These are phyloP conservation scores for Holtermannia corniformis DNA, from an alignment of 768 basidiomycete species.

Conservation along the genomic window DNA sequence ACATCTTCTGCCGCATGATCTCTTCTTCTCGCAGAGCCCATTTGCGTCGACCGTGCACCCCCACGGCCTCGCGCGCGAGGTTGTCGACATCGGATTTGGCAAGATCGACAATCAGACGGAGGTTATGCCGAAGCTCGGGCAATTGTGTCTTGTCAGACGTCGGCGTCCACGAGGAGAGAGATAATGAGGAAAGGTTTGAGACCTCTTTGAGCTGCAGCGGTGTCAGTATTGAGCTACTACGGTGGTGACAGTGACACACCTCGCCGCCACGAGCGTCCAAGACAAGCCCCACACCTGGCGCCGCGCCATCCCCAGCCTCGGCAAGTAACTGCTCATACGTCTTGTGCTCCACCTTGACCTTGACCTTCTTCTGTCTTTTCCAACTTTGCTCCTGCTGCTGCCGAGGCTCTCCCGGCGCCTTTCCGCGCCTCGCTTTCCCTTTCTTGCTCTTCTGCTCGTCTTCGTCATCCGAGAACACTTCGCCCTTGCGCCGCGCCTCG, in stretches of 20 bases:
- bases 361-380: slow-evolving; percentile 68
- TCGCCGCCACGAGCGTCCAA: slow-evolving; percentile 91
- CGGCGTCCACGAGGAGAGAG: slow-evolving; percentile 66
- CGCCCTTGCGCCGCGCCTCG: slow-evolving; percentile 37
- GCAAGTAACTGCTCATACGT: slow-evolving; percentile 93
- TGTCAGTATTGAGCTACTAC: background rate
- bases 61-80: slow-evolving; percentile 79
- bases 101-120: slow-evolving; percentile 72
- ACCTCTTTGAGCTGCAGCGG: slow-evolving; percentile 69
- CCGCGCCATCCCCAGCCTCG: slow-evolving; percentile 57
- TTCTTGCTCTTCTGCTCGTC: slow-evolving; percentile 29
- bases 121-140: slow-evolving; percentile 94
- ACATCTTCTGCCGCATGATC: slow-evolving; percentile 58
- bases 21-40: slow-evolving; percentile 62
- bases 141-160: slow-evolving; percentile 77
- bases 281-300: slow-evolving; percentile 60
- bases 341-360: slow-evolving; percentile 81
- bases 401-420: slow-evolving; percentile 2
- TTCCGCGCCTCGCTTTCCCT: slow-evolving; percentile 8
- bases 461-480: slow-evolving; percentile 32
- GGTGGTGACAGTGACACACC: slow-evolving; percentile 46
- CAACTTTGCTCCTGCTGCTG: slow-evolving; percentile 53
- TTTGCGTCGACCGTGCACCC: slow-evolving; percentile 67
- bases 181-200: slow-evolving; percentile 68
- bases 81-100: slow-evolving; percentile 78